Conservation (phyloP, 192 early-diverging fungal genomes). For the Mortierella hygrophila region DNA sequence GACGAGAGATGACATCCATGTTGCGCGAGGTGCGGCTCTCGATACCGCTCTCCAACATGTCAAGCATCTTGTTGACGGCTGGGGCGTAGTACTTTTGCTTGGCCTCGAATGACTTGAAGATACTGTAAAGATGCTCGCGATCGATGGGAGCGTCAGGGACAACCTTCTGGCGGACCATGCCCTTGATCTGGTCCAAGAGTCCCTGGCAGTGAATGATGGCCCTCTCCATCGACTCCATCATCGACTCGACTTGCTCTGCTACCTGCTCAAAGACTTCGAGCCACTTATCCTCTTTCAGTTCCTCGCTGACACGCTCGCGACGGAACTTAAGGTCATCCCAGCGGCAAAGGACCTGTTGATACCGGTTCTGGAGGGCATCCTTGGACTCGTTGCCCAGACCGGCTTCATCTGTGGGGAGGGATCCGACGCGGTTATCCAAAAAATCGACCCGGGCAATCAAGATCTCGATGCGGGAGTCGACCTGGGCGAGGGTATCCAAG, state of each 20-base stretch:
- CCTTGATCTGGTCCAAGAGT: constrained; percentile 46
- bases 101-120: constrained; percentile 68
- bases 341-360: constrained; percentile 55
- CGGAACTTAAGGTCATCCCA: constrained; percentile 69
- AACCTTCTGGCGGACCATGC: constrained; percentile 46
- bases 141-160: constrained; percentile 56
- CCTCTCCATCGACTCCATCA: constrained; percentile 70
- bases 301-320: constrained; percentile 68
- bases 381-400: constrained; percentile 39
- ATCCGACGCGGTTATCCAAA: constrained; percentile 55
- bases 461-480: constrained; percentile 66
- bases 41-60: constrained; percentile 67
- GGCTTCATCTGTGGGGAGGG: constrained; percentile 39
- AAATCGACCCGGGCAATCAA: constrained; percentile 64
- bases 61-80: constrained; percentile 67
- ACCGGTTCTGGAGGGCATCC: constrained; percentile 45
- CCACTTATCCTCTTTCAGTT: constrained; percentile 72
- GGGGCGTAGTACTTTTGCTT: constrained; percentile 70
- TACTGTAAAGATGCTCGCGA: constrained; percentile 59
- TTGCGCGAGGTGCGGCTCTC: constrained; percentile 61
- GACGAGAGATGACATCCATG: constrained; percentile 56
- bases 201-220: constrained; percentile 66
- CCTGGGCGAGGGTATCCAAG: constrained; percentile 55
- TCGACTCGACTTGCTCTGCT: constrained; percentile 65
- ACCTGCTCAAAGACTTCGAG: constrained; percentile 66